Conservation (phyloP, 1,284 basidiomycete species). For the Rugosomyces carneus region DNA sequence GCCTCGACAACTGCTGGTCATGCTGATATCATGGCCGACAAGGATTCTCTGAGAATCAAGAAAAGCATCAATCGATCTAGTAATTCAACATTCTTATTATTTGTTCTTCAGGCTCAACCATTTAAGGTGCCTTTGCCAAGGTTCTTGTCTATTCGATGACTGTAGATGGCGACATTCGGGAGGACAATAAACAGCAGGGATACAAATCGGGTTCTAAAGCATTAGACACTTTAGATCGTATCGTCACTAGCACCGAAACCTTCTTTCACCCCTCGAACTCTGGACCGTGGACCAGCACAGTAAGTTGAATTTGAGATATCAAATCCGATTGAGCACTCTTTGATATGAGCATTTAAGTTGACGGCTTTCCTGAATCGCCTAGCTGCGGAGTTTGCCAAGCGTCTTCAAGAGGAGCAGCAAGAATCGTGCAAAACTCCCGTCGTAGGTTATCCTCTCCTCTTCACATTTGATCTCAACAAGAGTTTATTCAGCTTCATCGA, state of each 20-base stretch:
- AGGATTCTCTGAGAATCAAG: conserved; percentile 72
- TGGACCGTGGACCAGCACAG: conserved; percentile 62
- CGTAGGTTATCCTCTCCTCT: conserved; percentile 34
- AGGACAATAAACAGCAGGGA: conserved; percentile 36
- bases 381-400: conserved; percentile 75
- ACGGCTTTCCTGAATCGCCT: conserved; percentile 78
- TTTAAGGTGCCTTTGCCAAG: conserved; percentile 73
- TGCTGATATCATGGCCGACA: conserved; percentile 61
- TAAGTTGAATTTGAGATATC: conserved; percentile 24
- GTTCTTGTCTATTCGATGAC: conserved; percentile 91
- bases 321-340: background rate
- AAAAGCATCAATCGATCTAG: conserved; percentile 68
- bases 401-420: conserved; percentile 80
- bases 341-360: conserved; percentile 34
- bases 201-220: conserved; percentile 87
- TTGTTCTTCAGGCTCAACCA: conserved; percentile 5
- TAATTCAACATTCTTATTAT: conserved; percentile 24
- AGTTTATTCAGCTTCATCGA: conserved; percentile 48
- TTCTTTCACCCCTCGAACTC: conserved; percentile 89
- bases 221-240: conserved; percentile 81
- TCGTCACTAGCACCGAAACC: conserved; percentile 90
- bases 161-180: conserved; percentile 66
- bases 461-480: conserved; percentile 2
- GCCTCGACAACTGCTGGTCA: conserved; percentile 58
- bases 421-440: conserved; percentile 77